phyloP scores from a whole-genome alignment of 257 asterid species.

The Hygrophila difformis region DNA sequence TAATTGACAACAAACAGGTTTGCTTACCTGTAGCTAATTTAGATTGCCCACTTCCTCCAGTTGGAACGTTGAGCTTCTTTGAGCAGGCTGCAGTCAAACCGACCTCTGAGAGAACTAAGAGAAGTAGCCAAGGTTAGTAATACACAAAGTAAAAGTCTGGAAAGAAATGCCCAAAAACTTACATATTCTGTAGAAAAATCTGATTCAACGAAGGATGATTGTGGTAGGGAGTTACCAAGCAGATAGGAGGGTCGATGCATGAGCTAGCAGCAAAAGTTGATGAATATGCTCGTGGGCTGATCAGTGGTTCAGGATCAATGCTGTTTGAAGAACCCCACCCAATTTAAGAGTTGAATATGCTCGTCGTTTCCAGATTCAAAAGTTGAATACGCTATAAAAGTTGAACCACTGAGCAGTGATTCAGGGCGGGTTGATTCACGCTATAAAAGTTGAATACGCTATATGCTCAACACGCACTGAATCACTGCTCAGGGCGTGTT shows the following conservation, averaged over 20 bases:
- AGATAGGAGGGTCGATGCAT: constrained; percentile 93
- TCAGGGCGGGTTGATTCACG: too few relatives aligned
- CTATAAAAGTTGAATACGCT: too few relatives aligned
- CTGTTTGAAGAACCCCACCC: constrained; percentile 93
- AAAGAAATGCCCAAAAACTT: too few relatives aligned
- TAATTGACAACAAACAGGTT: constrained; percentile 93
- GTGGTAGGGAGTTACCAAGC: constrained; percentile 90
- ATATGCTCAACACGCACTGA: too few relatives aligned
- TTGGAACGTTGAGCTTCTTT: constrained; percentile 24
- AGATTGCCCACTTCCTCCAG: constrained; percentile 83
- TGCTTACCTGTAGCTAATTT: constrained; percentile 87
- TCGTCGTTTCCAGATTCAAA: too few relatives aligned
- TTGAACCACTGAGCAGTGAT: too few relatives aligned
- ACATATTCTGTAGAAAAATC: too few relatives aligned
- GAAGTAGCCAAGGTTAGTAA: constrained; percentile 18
- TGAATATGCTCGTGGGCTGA: constrained; percentile 95
- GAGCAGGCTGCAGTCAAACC: constrained; percentile 31
- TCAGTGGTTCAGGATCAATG: constrained; percentile 86
- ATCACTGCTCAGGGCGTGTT: too few relatives aligned
- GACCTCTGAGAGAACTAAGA: constrained; percentile 16
- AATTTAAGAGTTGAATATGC: too few relatives aligned
- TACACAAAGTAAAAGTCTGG: not conserved
- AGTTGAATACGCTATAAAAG: too few relatives aligned
- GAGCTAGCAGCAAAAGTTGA: constrained; percentile 94
- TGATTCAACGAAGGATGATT: constrained; percentile 35